These are phyloP conservation scores for Colletotrichum aenigma DNA, from an alignment of 2,329 filamentous ascomycete species.

Conservation along the genomic window DNA sequence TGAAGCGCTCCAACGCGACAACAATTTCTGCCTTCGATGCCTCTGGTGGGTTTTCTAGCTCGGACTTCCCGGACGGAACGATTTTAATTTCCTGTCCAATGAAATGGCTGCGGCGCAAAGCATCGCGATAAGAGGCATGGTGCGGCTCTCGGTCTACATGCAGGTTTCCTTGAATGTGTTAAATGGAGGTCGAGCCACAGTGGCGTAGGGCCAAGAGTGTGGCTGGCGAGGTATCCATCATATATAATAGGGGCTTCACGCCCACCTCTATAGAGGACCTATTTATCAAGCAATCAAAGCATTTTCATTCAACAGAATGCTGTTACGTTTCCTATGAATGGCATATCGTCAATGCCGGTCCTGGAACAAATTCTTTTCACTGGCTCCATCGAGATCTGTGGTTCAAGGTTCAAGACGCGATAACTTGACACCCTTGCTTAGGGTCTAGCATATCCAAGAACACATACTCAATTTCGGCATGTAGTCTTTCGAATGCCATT, in stretches of 20 bases:
- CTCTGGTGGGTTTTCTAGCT: background rate
- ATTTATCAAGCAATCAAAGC: too few species aligned
- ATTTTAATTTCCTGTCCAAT: background rate
- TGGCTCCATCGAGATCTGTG: background rate
- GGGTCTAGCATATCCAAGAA: background rate
- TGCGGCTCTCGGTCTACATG: background rate
- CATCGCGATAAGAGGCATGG: background rate
- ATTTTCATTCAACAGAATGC: too few species aligned
- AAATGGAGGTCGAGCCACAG: too few species aligned
- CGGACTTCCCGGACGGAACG: background rate
- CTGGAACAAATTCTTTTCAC: background rate
- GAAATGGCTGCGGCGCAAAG: background rate
- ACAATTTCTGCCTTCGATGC: background rate
- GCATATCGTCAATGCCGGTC: background rate
- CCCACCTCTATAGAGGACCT: too few species aligned
- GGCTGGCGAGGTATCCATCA: too few species aligned
- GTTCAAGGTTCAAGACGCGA: background rate
- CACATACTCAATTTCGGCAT: background rate
- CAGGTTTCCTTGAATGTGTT: background rate
- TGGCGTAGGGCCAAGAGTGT: too few species aligned
- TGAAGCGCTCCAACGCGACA: background rate
- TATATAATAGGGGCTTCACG: too few species aligned
- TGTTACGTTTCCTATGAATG: background rate
- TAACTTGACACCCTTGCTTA: background rate
- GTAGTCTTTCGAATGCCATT: background rate